Conservation (phyloP, 345 rosid species). For the Capsella bursapastoris region DNA sequence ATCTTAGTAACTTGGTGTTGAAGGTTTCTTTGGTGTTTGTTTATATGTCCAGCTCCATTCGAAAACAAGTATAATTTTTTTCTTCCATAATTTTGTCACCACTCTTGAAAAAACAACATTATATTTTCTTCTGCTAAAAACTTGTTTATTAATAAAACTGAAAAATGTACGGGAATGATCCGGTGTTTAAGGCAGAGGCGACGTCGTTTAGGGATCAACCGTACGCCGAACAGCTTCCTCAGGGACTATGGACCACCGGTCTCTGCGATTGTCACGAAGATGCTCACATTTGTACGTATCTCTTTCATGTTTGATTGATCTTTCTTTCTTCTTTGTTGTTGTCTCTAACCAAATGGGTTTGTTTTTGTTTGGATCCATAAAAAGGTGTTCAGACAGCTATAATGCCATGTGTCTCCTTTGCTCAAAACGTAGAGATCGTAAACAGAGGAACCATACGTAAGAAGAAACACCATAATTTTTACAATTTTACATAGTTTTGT, state of each 20-base stretch:
- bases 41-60: conserved; percentile 29
- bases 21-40: conserved; percentile 7
- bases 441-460: conserved; percentile 58
- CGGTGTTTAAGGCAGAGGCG: conserved; percentile 47
- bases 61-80: conserved; percentile 11
- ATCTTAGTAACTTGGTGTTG: not conserved
- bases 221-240: conserved; percentile 44
- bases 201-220: conserved; percentile 45
- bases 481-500: not conserved
- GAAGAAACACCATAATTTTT: conserved; percentile 19
- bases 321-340: conserved; percentile 3
- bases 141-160: conserved; percentile 6
- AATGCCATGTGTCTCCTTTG: conserved; percentile 65
- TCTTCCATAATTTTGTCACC: conserved; percentile 4
- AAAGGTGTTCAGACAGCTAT: conserved; percentile 54
- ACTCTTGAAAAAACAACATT: not conserved
- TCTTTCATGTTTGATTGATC: conserved; percentile 25
- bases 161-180: conserved; percentile 42
- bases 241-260: conserved; percentile 62
- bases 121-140: not conserved
- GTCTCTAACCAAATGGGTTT: not conserved
- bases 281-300: conserved; percentile 53
- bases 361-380: not conserved
- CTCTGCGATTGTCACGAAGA: conserved; percentile 59
- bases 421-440: conserved; percentile 55